These are phyloP conservation scores for Cladosporium cucumerinum DNA, from an alignment of 2,329 filamentous ascomycete genomes.

Conservation along the genomic window DNA sequence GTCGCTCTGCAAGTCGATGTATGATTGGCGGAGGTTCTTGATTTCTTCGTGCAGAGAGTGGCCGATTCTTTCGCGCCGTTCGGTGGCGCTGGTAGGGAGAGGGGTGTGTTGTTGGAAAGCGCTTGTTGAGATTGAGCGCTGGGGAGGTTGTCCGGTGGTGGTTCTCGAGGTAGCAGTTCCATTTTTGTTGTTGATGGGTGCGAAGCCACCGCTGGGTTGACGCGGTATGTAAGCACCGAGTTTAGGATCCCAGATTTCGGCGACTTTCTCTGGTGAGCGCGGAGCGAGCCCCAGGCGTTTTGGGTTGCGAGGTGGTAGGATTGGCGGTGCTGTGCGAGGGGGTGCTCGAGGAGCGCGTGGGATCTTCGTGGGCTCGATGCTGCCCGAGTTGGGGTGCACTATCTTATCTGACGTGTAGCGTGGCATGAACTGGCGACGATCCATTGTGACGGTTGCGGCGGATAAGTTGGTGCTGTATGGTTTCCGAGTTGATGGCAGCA, in stretches of 20 bases:
- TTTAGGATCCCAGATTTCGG: background rate
- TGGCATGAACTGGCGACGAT: background rate
- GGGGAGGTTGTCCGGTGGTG: background rate
- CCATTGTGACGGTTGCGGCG: background rate
- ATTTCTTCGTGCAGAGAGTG: conserved; percentile 1
- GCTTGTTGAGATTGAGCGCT: background rate
- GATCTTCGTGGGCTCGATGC: background rate
- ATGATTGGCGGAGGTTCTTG: background rate
- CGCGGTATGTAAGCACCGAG: background rate
- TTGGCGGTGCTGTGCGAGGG: background rate
- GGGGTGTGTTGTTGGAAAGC: background rate
- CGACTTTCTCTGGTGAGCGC: background rate
- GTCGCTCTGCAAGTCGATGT: background rate
- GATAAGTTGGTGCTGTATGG: background rate
- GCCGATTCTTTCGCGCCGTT: background rate
- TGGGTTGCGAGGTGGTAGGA: conserved; percentile 1
- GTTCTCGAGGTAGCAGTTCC: background rate
- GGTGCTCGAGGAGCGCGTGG: background rate
- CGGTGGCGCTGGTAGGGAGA: background rate
- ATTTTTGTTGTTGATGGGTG: background rate
- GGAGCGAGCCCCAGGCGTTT: background rate
- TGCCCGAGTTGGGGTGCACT: background rate
- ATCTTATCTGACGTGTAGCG: background rate
- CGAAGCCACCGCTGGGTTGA: background rate
- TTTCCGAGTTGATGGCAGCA: background rate